These are phyloP conservation scores for Phytophthora gonapodyides DNA, from an alignment of 352 stramenopile genomes.

Conservation along the genomic window DNA sequence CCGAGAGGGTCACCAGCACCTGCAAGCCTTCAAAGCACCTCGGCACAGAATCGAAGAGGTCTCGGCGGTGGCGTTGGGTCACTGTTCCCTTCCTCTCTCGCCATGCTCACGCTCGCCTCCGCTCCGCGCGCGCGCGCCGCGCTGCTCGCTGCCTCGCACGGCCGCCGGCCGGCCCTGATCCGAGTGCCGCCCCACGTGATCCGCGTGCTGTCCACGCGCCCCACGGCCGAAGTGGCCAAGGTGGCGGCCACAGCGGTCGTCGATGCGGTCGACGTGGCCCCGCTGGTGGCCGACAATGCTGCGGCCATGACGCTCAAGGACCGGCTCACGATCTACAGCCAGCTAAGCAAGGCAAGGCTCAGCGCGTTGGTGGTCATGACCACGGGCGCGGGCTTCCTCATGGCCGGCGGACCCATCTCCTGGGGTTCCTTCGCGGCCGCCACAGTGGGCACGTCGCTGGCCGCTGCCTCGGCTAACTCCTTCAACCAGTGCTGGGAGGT, in stretches of 20 bases:
- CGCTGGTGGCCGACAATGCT: constrained; percentile 10
- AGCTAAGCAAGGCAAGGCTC: constrained; percentile 95
- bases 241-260: constrained; percentile 31
- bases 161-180: constrained; percentile 9
- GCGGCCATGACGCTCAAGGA: constrained; percentile 61
- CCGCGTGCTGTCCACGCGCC: constrained; percentile 66
- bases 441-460: constrained; percentile 95
- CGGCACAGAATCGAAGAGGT: constrained; percentile 34
- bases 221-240: constrained; percentile 51
- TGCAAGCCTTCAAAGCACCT: background rate
- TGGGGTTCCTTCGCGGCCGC: constrained; percentile 87
- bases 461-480: constrained; percentile 93
- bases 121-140: constrained; percentile 17
- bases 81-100: constrained; percentile 27
- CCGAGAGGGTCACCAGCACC: constrained; percentile 17
- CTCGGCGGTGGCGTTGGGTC: constrained; percentile 38
- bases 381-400: constrained; percentile 95
- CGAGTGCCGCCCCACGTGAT: constrained; percentile 36
- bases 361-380: constrained; percentile 97
- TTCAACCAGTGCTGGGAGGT: constrained; percentile 99
- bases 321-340: constrained; percentile 74
- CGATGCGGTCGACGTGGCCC: constrained; percentile 26
- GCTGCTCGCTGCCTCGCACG: constrained; percentile 17
- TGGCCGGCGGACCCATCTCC: constrained; percentile 93
- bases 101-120: constrained; percentile 34